phyloP scores from a whole-genome alignment of 148 eudicot genomes.

The Tetragonia tetragonoides region DNA sequence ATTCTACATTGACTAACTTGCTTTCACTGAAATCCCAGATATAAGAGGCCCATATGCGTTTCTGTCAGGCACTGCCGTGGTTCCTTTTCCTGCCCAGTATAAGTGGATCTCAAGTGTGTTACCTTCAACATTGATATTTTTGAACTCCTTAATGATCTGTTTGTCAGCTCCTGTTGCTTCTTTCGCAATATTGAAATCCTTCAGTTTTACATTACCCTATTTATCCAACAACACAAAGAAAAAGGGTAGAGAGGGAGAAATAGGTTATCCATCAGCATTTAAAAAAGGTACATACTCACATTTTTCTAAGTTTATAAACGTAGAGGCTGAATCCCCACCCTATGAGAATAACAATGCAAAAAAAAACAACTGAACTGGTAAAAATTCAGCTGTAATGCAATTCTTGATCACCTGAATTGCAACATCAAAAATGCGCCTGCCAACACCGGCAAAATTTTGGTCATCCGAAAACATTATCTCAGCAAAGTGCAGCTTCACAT shows the following conservation, averaged over 20 bases:
- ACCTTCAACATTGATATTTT: constrained; percentile 43
- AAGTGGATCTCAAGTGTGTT: constrained; percentile 68
- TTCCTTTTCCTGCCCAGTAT: constrained; percentile 86
- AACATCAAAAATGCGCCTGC: constrained; percentile 66
- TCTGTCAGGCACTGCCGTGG: constrained; percentile 57
- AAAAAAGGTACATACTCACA: not conserved
- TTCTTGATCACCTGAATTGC: constrained; percentile 39
- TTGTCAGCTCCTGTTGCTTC: constrained; percentile 62
- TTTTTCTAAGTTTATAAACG: not conserved
- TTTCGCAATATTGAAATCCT: constrained; percentile 56
- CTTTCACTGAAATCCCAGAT: constrained; percentile 76
- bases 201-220: constrained; percentile 51
- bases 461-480: constrained; percentile 57
- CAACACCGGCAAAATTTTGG: constrained; percentile 44
- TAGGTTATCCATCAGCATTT: not conserved
- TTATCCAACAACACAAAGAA: not conserved
- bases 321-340: too few relatives aligned
- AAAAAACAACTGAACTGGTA: too few relatives aligned
- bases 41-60: constrained; percentile 81
- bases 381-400: not conserved
- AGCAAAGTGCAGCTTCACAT: constrained; percentile 66
- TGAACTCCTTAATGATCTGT: constrained; percentile 33
- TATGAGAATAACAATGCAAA: too few relatives aligned
- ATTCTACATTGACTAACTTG: constrained; percentile 49
- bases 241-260: too few relatives aligned